Percentiles rank a stretch among this genome's conserved stretches.
Evolutionary conservation across 305 asterid genomes (phyloP).

Genomic region (Fraxinus sp.): DNA sequence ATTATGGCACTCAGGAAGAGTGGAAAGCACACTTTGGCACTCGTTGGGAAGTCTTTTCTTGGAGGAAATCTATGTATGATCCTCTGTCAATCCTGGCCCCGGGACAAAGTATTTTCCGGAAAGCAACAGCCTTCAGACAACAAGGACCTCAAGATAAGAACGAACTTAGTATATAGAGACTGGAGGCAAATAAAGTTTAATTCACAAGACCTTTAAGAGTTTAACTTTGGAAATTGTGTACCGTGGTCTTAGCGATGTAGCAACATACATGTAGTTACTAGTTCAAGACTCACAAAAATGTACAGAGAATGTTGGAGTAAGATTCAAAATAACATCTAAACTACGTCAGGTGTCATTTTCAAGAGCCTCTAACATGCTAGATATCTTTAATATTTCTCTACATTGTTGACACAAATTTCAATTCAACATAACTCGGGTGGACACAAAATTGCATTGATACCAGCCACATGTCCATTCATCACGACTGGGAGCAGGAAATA

Average conservation of each 20-base stretch:
- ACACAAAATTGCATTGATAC: not conserved
- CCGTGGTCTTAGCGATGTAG: not conserved
- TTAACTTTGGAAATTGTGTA: not conserved
- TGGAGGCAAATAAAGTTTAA: not conserved
- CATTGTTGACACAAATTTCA: not conserved
- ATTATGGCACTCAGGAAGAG: constrained; percentile 39
- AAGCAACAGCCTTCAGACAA: constrained; percentile 27
- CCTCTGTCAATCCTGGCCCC: constrained; percentile 56
- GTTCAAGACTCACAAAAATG: not conserved
- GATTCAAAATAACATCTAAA: not conserved
- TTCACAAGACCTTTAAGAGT: not conserved
- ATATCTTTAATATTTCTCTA: not conserved
- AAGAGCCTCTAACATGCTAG: not conserved
- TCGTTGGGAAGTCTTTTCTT: constrained; percentile 40
- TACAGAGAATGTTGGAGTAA: not conserved
- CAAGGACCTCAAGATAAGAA: not conserved
- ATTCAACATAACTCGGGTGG: not conserved
- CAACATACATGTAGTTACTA: not conserved
- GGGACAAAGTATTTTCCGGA: constrained; percentile 44
- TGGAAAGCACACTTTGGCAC: constrained; percentile 52
- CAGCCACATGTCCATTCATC: not conserved
- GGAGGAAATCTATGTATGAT: constrained; percentile 42
- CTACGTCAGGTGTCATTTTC: not conserved
- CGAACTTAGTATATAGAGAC: not conserved
- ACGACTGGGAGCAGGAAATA: not conserved